These are phyloP conservation scores for Glomus cerebriforme DNA, from an alignment of 192 early-diverging fungal genomes.

Conservation along the genomic window DNA sequence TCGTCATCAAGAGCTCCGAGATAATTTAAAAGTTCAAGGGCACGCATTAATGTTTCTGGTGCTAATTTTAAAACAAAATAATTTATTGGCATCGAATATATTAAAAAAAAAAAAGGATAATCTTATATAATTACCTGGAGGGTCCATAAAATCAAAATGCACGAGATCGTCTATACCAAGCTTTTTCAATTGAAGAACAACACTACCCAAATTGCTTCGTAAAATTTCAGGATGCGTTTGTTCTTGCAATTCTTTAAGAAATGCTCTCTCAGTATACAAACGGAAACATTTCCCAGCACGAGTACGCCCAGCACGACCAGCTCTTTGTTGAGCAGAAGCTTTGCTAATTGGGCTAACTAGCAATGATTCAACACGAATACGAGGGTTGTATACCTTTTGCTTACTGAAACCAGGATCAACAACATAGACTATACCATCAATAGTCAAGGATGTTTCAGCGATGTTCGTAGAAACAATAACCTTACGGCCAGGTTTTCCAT, in stretches of 20 bases:
- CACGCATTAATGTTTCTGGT: conserved; percentile 97
- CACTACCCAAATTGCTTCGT: conserved; percentile 92
- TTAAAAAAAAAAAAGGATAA: not conserved
- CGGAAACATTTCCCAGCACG: conserved; percentile 97
- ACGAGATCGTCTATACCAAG: conserved; percentile 96
- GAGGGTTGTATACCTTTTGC: conserved; percentile 98
- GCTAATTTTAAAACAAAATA: conserved; percentile 48
- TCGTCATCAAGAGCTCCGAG: conserved; percentile 94
- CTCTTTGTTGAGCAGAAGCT: conserved; percentile 94
- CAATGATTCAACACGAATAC: conserved; percentile 93
- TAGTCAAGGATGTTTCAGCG: conserved; percentile 97
- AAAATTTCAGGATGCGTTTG: conserved; percentile 99
- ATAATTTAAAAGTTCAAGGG: conserved; percentile 93
- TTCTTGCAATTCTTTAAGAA: conserved; percentile 89
- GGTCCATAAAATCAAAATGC: conserved; percentile 99
- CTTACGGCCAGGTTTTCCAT: conserved; percentile 93
- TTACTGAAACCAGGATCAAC: conserved; percentile 99
- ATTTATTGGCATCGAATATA: not conserved
- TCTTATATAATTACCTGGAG: conserved; percentile 54
- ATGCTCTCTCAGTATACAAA: conserved; percentile 97
- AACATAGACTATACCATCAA: conserved; percentile 99
- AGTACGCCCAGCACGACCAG: conserved; percentile 98
- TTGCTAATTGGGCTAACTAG: conserved; percentile 94
- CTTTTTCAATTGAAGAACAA: conserved; percentile 97
- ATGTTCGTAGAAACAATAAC: conserved; percentile 96